Conservation (phyloP, 768 basidiomycete genomes). For the Mycena epipterygia region DNA sequence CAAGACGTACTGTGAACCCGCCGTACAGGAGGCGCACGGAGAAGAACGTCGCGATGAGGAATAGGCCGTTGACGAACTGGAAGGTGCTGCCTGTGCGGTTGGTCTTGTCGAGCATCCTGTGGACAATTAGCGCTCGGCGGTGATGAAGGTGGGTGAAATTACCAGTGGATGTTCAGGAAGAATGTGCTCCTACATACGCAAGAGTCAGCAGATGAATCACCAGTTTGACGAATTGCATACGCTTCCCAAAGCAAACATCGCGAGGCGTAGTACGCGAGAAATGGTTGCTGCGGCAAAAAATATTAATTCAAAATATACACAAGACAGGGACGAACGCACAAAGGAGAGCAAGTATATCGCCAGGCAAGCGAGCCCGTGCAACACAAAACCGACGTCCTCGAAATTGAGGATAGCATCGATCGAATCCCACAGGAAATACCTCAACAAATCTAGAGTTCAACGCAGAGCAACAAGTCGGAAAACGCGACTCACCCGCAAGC, state of each 20-base stretch:
- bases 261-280: slow-evolving; percentile 82
- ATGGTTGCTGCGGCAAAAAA: slow-evolving; percentile 66
- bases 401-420: slow-evolving; percentile 79
- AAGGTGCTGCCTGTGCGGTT: slow-evolving; percentile 75
- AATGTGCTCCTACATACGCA: slow-evolving; percentile 77
- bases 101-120: slow-evolving; percentile 84
- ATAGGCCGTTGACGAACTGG: slow-evolving; percentile 80
- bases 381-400: slow-evolving; percentile 78
- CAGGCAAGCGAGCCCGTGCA: slow-evolving; percentile 80
- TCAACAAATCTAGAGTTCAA: slow-evolving; percentile 42
- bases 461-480: neutral
- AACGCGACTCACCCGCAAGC: slow-evolving; percentile 68
- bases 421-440: slow-evolving; percentile 90
- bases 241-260: slow-evolving; percentile 89
- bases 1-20: slow-evolving; percentile 53
- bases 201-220: slow-evolving; percentile 9
- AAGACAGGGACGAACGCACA: slow-evolving; percentile 57
- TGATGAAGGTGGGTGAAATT: slow-evolving; percentile 30
- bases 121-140: neutral
- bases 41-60: slow-evolving; percentile 78
- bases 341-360: slow-evolving; percentile 77
- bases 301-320: neutral
- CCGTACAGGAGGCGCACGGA: slow-evolving; percentile 81
- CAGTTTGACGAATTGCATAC: slow-evolving; percentile 51
- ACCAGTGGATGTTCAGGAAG: slow-evolving; percentile 93